These are phyloP conservation scores for Achlya hypogyna DNA, from an alignment of 352 stramenopile species.

Conservation along the genomic window DNA sequence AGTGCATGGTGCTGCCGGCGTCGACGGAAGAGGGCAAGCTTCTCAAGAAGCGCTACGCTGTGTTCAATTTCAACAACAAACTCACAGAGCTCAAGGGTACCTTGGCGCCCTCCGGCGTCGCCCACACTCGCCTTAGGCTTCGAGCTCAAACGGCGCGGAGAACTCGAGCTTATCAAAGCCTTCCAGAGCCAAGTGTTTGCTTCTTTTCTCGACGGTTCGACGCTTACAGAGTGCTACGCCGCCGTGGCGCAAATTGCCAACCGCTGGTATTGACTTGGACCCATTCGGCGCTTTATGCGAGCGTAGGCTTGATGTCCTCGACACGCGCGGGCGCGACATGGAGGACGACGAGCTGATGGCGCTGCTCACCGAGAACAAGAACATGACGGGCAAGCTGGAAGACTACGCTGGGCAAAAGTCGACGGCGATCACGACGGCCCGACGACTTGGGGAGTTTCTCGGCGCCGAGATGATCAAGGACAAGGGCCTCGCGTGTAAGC, in stretches of 20 bases:
- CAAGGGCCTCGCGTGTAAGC: constrained; percentile 96
- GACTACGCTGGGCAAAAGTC: constrained; percentile 97
- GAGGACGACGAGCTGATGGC: constrained; percentile 96
- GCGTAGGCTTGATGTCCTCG: constrained; percentile 93
- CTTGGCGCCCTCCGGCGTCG: background rate
- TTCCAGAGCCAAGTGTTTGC: constrained; percentile 98
- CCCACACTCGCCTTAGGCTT: constrained; percentile 63
- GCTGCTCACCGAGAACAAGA: constrained; percentile 98
- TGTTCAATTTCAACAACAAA: constrained; percentile 79
- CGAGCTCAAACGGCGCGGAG: constrained; percentile 97
- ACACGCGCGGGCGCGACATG: constrained; percentile 90
- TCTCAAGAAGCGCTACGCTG: constrained; percentile 96
- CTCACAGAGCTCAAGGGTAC: constrained; percentile 60
- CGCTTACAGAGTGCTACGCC: constrained; percentile 93
- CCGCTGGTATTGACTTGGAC: constrained; percentile 51
- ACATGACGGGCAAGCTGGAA: constrained; percentile 95
- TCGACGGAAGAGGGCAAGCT: constrained; percentile 98
- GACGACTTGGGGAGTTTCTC: constrained; percentile 96
- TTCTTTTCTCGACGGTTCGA: constrained; percentile 92
- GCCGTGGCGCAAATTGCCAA: constrained; percentile 95
- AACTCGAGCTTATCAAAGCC: constrained; percentile 98
- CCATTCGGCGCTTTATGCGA: background rate
- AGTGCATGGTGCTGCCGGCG: constrained; percentile 96
- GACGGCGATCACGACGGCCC: constrained; percentile 96
- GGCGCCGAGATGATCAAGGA: constrained; percentile 97